Evolutionary conservation across 257 asterid species (phyloP).

Genomic region (Verbena officinalis): DNA sequence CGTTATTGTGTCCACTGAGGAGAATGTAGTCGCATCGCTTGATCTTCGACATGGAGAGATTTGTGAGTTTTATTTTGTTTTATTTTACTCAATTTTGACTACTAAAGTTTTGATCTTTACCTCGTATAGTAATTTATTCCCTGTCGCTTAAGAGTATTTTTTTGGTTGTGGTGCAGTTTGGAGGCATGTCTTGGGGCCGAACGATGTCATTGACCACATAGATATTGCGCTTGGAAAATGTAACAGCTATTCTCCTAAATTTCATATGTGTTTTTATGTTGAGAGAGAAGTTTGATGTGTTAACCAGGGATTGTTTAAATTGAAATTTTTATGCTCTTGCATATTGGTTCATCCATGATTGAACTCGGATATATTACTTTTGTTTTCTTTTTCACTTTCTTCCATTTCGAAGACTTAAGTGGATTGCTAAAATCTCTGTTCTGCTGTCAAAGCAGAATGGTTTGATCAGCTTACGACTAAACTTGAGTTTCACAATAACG

Average conservation of each 20-base stretch:
- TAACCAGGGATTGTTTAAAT: conserved; percentile 15
- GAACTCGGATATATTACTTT: not conserved
- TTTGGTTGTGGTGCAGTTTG: conserved; percentile 69
- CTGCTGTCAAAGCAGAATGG: conserved; percentile 10
- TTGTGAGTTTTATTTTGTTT: conserved; percentile 58
- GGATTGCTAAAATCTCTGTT: conserved; percentile 16
- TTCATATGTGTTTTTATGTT: not conserved
- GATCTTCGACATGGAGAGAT: conserved; percentile 98
- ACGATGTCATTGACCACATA: conserved; percentile 71
- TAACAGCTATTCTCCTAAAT: conserved; percentile 30
- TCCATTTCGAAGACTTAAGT: conserved; percentile 7
- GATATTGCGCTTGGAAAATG: conserved; percentile 91
- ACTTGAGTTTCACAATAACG: not conserved
- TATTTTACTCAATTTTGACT: not conserved
- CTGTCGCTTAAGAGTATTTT: conserved; percentile 9
- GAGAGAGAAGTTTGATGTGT: conserved; percentile 13
- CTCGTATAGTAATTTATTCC: not conserved
- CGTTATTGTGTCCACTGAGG: conserved; percentile 89
- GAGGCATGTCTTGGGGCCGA: conserved; percentile 93
- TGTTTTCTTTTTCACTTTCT: not conserved
- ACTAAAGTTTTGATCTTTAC: not conserved
- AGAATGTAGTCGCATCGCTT: conserved; percentile 89
- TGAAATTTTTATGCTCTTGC: conserved; percentile 20
- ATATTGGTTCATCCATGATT: conserved; percentile 1
- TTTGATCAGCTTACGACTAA: conserved; percentile 27